These are phyloP conservation scores for Gracilaria caudata DNA, from an alignment of 23 red algal species.

Conservation along the genomic window DNA sequence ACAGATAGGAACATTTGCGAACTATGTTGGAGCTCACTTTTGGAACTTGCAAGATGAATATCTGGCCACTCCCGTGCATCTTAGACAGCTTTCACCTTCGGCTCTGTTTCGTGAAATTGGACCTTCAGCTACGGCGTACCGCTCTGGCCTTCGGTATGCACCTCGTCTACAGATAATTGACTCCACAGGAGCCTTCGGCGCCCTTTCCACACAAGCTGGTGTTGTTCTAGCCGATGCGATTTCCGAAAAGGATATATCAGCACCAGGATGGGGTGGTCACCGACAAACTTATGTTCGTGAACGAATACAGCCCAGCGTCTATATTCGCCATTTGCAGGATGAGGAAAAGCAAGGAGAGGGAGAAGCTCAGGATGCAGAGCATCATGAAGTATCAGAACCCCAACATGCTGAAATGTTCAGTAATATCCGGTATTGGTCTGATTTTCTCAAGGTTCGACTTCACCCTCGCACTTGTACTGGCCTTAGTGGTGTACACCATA, in stretches of 20 bases:
- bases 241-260: background rate
- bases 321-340: slow-evolving; percentile 18
- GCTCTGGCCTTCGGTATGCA: slow-evolving; percentile 33
- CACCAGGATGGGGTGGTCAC: slow-evolving; percentile 28
- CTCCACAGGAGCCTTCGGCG: slow-evolving; percentile 48
- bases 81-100: slow-evolving; percentile 17
- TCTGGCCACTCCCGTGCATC: slow-evolving; percentile 29
- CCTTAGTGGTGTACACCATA: slow-evolving; percentile 34
- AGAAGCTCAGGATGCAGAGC: background rate
- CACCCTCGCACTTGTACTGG: slow-evolving; percentile 46
- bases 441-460: slow-evolving; percentile 48
- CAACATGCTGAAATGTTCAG: background rate
- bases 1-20: slow-evolving; percentile 71
- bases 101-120: slow-evolving; percentile 57
- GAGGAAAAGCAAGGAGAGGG: background rate
- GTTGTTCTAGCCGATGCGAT: slow-evolving; percentile 30
- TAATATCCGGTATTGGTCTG: slow-evolving; percentile 46
- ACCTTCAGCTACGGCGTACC: background rate
- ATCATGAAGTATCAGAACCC: background rate
- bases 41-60: slow-evolving; percentile 82
- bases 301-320: slow-evolving; percentile 31
- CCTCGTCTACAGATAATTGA: slow-evolving; percentile 68
- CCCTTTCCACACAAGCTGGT: slow-evolving; percentile 52
- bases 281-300: slow-evolving; percentile 26
- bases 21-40: slow-evolving; percentile 76